Evolutionary conservation across 305 asterid genomes (phyloP).

Genomic region (Plantago lanceolata): DNA sequence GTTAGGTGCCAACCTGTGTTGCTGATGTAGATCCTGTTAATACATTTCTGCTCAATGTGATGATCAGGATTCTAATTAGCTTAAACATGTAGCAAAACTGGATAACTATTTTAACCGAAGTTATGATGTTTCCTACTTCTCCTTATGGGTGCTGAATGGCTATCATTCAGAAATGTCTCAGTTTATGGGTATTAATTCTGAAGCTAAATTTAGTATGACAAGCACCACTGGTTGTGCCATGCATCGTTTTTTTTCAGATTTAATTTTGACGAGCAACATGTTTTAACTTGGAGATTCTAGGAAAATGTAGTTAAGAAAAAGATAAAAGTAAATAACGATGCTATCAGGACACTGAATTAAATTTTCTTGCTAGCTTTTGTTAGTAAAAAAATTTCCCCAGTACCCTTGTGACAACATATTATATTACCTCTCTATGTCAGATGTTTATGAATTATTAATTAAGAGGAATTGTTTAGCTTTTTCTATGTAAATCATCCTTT

Average conservation of each 20-base stretch:
- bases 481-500: no score
- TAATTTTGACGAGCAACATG: neutral
- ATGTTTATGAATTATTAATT: neutral
- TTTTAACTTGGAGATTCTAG: neutral
- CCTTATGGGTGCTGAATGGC: neutral
- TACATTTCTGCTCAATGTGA: no score
- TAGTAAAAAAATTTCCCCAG: neutral
- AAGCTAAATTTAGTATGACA: neutral
- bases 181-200: neutral
- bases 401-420: neutral
- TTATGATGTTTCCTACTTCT: neutral
- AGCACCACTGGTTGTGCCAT: neutral
- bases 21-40: neutral
- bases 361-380: neutral
- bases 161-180: neutral
- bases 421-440: neutral
- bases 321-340: neutral
- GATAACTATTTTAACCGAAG: neutral
- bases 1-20: conserved; percentile 4
- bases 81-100: no score
- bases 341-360: neutral
- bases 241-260: neutral
- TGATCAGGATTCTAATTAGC: no score
- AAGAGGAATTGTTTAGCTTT: neutral
- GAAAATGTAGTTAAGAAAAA: no score